Percentiles rank a stretch among this genome's conserved stretches.
Conservation (phyloP, 768 basidiomycete genomes). For the Tylopilus rubrobrunneus region DNA sequence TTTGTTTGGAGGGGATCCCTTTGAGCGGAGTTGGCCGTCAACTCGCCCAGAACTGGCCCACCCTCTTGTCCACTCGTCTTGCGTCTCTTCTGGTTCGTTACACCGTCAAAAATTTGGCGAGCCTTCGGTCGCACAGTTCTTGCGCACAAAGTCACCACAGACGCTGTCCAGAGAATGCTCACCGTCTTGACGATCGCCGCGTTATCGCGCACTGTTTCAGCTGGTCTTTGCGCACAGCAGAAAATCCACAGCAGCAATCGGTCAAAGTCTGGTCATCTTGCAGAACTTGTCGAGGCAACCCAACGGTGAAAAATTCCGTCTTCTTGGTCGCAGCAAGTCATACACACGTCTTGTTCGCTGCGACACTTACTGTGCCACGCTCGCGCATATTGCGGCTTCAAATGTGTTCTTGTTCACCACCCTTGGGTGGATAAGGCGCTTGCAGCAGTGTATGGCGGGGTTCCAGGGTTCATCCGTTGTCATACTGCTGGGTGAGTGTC, state of each 20-base stretch:
- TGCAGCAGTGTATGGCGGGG: slow-evolving; percentile 2
- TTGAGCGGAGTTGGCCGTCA: slow-evolving; percentile 18
- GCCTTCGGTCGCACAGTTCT: slow-evolving; percentile 9
- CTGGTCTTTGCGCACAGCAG: not conserved
- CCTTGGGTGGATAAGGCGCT: not conserved
- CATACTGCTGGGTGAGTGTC: slow-evolving; percentile 27
- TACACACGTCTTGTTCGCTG: slow-evolving; percentile 18
- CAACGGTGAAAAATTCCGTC: slow-evolving; percentile 27
- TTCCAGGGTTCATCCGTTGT: slow-evolving; percentile 4
- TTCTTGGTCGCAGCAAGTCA: slow-evolving; percentile 20
- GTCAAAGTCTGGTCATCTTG: slow-evolving; percentile 3
- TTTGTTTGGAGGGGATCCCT: slow-evolving; percentile 3
- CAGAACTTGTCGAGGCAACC: slow-evolving; percentile 8
- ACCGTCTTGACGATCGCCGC: slow-evolving; percentile 11
- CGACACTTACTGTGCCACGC: slow-evolving; percentile 22
- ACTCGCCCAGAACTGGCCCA: slow-evolving; percentile 2
- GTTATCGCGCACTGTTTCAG: not conserved
- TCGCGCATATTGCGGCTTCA: slow-evolving; percentile 13
- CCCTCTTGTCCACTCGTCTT: not conserved
- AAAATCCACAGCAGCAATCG: slow-evolving; percentile 6
- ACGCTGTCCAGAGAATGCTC: slow-evolving; percentile 1
- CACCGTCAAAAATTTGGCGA: not conserved
- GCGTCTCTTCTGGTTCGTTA: not conserved
- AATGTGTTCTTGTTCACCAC: slow-evolving; percentile 13
- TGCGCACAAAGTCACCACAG: not conserved